A percentile compares a stretch with the other conserved stretches of the same genome.
Conservation (phyloP, 2,329 filamentous ascomycete species). For the Cercospora zeina region DNA sequence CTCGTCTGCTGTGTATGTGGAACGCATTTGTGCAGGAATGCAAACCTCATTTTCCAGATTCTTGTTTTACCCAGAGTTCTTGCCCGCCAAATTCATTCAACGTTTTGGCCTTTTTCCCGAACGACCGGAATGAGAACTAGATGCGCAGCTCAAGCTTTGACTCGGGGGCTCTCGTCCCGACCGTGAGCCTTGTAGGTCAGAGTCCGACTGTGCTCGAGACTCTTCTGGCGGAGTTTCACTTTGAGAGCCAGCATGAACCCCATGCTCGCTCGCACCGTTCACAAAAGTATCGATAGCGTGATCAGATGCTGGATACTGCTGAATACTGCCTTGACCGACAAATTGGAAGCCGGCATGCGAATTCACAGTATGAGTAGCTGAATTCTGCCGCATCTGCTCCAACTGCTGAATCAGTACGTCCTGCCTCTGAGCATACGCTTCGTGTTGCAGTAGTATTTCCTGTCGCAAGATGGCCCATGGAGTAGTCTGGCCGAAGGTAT, state of each 20-base stretch:
- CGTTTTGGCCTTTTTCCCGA: too few species aligned
- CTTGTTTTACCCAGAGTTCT: neutral
- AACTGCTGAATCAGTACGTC: neutral
- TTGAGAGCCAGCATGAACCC: neutral
- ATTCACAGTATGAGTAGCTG: neutral
- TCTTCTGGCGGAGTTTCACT: neutral
- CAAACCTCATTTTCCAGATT: neutral
- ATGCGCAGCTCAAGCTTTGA: neutral
- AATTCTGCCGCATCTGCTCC: neutral
- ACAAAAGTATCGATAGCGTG: neutral
- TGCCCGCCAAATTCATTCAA: neutral
- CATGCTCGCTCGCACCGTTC: neutral
- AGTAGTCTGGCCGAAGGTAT: neutral
- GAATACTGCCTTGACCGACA: neutral
- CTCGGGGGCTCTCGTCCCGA: neutral
- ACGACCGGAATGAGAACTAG: neutral
- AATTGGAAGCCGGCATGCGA: neutral
- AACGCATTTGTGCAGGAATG: neutral
- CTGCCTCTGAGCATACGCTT: neutral
- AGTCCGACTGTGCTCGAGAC: neutral
- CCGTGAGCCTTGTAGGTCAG: neutral
- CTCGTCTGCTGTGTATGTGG: neutral
- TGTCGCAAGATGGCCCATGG: neutral
- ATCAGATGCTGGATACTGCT: neutral
- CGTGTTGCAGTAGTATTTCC: neutral